Conservation (phyloP, 148 eudicot genomes). For the Diospyros kaki region DNA sequence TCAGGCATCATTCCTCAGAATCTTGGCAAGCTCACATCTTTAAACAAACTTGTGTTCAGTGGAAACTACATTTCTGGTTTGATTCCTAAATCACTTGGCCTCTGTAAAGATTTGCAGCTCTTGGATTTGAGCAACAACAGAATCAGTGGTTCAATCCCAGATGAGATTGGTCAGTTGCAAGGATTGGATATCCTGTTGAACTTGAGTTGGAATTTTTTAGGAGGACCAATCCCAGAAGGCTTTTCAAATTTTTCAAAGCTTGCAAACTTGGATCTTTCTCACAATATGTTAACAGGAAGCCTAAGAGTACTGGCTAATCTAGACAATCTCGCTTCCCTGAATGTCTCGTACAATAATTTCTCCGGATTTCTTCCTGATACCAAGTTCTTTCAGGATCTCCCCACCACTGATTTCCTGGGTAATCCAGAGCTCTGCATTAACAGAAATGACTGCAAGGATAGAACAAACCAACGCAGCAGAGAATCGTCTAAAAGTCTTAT, state of each 20-base stretch:
- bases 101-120: conserved; percentile 30
- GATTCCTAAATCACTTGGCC: conserved; percentile 27
- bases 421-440: conserved; percentile 29
- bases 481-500: conserved; percentile 12
- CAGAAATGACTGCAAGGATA: conserved; percentile 11
- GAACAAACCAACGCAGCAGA: neutral
- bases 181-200: conserved; percentile 31
- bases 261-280: conserved; percentile 37
- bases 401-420: conserved; percentile 20
- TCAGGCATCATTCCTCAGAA: conserved; percentile 30
- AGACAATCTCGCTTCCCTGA: conserved; percentile 37
- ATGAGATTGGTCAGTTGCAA: conserved; percentile 32
- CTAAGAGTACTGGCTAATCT: conserved; percentile 25
- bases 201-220: conserved; percentile 28
- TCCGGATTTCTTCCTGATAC: conserved; percentile 32
- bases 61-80: conserved; percentile 23
- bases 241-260: conserved; percentile 30
- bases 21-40: conserved; percentile 25
- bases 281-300: conserved; percentile 30
- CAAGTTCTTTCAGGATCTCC: conserved; percentile 32
- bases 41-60: conserved; percentile 34
- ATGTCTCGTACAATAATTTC: conserved; percentile 35
- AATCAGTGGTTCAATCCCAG: conserved; percentile 22
- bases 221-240: conserved; percentile 31
- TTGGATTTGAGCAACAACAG: conserved; percentile 32